Evolutionary conservation across 2,329 filamentous ascomycete genomes (phyloP).

Genomic region (Phyllosticta paracitricarpa): DNA sequence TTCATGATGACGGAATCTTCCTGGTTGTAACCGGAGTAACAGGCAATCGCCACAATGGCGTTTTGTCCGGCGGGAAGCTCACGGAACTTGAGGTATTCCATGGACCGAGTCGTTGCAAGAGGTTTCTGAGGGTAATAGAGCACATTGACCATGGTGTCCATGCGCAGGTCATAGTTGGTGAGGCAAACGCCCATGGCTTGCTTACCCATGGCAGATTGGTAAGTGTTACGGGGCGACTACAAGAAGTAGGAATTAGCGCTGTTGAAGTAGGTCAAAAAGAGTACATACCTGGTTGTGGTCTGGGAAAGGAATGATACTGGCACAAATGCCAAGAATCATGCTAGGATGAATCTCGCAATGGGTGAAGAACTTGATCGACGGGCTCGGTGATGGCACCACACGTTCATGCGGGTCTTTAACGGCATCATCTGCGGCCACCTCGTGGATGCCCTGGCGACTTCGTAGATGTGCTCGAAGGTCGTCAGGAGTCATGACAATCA

Average conservation of each 20-base stretch:
- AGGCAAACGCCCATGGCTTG: slow-evolving; percentile 99
- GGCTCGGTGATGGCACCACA: slow-evolving; percentile 79
- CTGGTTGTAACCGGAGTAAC: slow-evolving; percentile 98
- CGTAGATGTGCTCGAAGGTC: slow-evolving; percentile 59
- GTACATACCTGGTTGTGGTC: slow-evolving; percentile 77
- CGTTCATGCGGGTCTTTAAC: slow-evolving; percentile 66
- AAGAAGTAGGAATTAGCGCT: slow-evolving; percentile 9
- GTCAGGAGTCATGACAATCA: slow-evolving; percentile 99
- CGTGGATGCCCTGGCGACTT: not conserved
- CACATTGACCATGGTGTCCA: slow-evolving; percentile 99
- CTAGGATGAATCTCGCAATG: slow-evolving; percentile 99
- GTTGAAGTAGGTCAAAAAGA: not conserved
- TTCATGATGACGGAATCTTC: slow-evolving; percentile 99
- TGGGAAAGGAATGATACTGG: slow-evolving; percentile 98
- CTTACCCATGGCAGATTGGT: slow-evolving; percentile 99
- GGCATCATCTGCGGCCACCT: not conserved
- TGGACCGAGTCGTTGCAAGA: slow-evolving; percentile 86
- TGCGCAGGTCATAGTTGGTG: slow-evolving; percentile 91
- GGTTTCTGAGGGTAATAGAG: slow-evolving; percentile 98
- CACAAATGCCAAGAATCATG: slow-evolving; percentile 97
- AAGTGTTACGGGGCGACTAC: slow-evolving; percentile 93
- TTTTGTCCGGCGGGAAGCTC: slow-evolving; percentile 96
- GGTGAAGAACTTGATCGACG: slow-evolving; percentile 83
- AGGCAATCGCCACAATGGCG: slow-evolving; percentile 93
- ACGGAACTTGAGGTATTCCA: slow-evolving; percentile 98